Percentiles rank a stretch among this genome's conserved stretches.
Evolutionary conservation across 139 green algal genomes (phyloP).

Genomic region (Penium margaritaceum): DNA sequence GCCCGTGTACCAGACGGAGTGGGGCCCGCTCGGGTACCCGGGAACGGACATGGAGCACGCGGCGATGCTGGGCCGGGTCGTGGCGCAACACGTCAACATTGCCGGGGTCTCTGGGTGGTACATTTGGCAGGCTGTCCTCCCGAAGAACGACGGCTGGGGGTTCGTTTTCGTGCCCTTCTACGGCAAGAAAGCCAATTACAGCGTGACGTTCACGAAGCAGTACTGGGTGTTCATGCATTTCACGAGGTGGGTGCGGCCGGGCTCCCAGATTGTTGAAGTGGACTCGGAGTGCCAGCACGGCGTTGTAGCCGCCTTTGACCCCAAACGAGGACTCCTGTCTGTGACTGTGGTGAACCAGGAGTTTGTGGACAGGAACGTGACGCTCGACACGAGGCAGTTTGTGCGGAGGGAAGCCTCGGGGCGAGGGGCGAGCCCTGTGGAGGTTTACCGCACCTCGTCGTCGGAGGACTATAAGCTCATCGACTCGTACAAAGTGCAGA

Average conservation of each 20-base stretch:
- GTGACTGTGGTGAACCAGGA: not conserved
- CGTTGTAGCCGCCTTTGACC: not conserved
- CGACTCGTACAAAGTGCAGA: no score
- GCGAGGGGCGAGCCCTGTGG: not conserved
- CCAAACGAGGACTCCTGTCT: not conserved
- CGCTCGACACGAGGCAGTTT: not conserved
- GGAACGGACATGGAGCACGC: slow-evolving; percentile 20
- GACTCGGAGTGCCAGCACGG: not conserved
- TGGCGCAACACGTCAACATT: slow-evolving; percentile 36
- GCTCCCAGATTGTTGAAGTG: not conserved
- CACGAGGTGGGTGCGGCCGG: not conserved
- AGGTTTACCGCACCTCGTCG: not conserved
- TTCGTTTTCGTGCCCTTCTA: slow-evolving; percentile 5
- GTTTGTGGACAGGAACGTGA: no score
- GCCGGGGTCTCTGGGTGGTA: slow-evolving; percentile 31
- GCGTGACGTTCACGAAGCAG: slow-evolving; percentile 11
- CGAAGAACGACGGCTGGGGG: not conserved
- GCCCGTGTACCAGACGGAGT: slow-evolving; percentile 46
- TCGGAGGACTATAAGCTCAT: slow-evolving; percentile 3
- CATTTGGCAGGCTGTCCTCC: slow-evolving; percentile 43
- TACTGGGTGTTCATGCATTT: slow-evolving; percentile 21
- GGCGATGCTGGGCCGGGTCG: slow-evolving; percentile 17
- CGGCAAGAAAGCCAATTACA: not conserved
- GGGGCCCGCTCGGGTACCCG: slow-evolving; percentile 14
- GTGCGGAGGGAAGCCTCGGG: not conserved